Evolutionary conservation across 805 yeast species (phyloP), one percentile per base, ranked within the genome.

Genomic region (Monosporozyma siamensis): DNA sequence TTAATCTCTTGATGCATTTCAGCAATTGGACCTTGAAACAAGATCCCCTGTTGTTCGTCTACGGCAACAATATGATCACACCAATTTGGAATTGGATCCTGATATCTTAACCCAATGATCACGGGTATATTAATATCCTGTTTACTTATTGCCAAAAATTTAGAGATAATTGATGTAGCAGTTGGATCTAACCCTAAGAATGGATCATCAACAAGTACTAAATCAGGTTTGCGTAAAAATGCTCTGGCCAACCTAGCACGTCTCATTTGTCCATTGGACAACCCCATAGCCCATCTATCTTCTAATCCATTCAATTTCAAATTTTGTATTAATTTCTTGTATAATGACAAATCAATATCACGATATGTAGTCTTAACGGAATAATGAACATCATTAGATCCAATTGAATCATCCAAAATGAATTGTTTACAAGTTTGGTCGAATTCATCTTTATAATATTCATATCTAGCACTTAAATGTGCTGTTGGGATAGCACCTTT

Each of bases 231-330:
- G 36, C 69, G 67, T 43, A 86, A 70, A 34, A 92, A 53, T 0
- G 88, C 78, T 46, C 75, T 72, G 0, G 96, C 97, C 22, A 92
- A 65, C 47, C 96, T 71, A 0, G 97, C 95, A 40, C 98, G 69
- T 52, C 98, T 71, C 59, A 84, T 78, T 61, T 92, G 98, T 0
- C 98, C 98, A 60, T 92, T 92, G 59, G 95, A 84, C 35, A 92
- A 66, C 0, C 90, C 84, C 59, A 86, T 85, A 26, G 84, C 76
- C 87, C 95, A 90, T 45, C 86, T 74, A 43, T 77, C 70, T 42
- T 75, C 68, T 38, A 88, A 60, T 0, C 74, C 78, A 5, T 58
- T 61, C 45, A 90, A 65, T 39, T 74, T 68, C 43, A 92, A 70
- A 23, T 65, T 62, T 4, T 66, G 58, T 8, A 83, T 53, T 17